phyloP scores from a whole-genome alignment of 176 grass and related monocot genomes.

The Oryza meyeriana region DNA sequence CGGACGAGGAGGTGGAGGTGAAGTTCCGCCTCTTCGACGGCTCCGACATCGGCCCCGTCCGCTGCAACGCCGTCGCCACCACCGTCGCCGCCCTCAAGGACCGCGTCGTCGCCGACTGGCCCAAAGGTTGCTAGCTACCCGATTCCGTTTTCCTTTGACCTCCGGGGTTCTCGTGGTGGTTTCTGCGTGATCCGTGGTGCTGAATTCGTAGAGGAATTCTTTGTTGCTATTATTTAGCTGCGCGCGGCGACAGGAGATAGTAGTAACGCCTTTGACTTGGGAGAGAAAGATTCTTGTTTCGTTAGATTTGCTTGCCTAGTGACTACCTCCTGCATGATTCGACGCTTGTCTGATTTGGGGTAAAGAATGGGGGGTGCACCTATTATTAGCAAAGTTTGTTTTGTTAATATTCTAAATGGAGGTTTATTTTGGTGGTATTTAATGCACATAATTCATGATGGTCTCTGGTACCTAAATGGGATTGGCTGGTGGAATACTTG shows the following conservation, averaged over 20 bases:
- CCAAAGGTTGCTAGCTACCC: slow-evolving; percentile 41
- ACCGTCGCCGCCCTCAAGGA: slow-evolving; percentile 74
- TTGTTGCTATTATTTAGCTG: slow-evolving; percentile 12
- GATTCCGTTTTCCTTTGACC: not conserved
- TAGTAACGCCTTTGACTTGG: not conserved
- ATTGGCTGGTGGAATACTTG: not conserved
- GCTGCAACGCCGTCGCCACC: slow-evolving; percentile 55
- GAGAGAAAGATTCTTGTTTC: slow-evolving; percentile 16
- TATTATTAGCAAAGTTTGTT: not conserved
- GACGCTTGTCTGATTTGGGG: not conserved
- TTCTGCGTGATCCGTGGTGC: slow-evolving; percentile 22
- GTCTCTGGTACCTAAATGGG: not conserved
- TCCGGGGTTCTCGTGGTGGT: not conserved
- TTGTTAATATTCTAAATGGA: slow-evolving; percentile 6
- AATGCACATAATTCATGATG: slow-evolving; percentile 4
- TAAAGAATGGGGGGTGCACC: not conserved
- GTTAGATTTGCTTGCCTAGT: slow-evolving; percentile 26
- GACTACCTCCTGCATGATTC: not conserved
- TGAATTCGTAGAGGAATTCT: slow-evolving; percentile 18
- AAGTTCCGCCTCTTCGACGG: slow-evolving; percentile 76
- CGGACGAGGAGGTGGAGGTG: slow-evolving; percentile 58
- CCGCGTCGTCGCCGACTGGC: slow-evolving; percentile 72
- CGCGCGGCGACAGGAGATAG: not conserved
- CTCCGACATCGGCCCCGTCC: slow-evolving; percentile 64
- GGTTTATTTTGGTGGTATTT: not conserved